Evolutionary conservation across 805 yeast species (phyloP).

Genomic region (Metschnikowia sp.): DNA sequence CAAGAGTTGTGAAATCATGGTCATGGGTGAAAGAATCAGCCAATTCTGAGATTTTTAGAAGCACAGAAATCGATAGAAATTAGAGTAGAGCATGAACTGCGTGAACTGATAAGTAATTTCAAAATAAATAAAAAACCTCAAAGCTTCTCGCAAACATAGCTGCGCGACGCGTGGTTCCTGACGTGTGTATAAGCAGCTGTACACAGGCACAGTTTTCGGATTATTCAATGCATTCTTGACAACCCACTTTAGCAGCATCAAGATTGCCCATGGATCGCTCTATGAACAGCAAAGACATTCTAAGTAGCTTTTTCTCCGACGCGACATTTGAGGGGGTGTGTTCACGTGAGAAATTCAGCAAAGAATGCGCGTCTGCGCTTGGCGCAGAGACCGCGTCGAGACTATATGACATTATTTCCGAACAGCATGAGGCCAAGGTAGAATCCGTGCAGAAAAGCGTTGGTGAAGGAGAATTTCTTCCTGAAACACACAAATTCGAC

Average conservation of each 20-base stretch:
- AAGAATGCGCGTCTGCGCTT: conserved; percentile 1
- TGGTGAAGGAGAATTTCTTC: not conserved
- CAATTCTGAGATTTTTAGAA: no score
- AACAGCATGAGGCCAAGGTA: conserved; percentile 1
- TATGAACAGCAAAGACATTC: conserved; percentile 9
- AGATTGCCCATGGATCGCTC: not conserved
- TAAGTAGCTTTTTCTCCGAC: conserved; percentile 7
- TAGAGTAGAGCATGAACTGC: no score
- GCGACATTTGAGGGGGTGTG: conserved; percentile 3
- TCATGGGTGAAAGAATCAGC: no score
- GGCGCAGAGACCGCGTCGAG: not conserved
- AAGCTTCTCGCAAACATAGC: no score
- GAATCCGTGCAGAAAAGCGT: not conserved
- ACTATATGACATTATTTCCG: conserved; percentile 4
- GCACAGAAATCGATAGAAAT: no score
- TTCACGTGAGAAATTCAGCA: conserved; percentile 2
- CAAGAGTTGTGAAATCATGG: no score
- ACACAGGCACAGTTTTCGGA: not conserved
- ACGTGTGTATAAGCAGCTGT: not conserved
- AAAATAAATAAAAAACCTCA: no score
- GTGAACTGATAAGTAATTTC: no score
- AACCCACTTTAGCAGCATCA: not conserved
- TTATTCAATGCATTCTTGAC: not conserved
- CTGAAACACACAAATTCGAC: not conserved
- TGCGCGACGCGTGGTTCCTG: not conserved